These are phyloP conservation scores for Sistotremastrum niveocremeum DNA, from an alignment of 768 basidiomycete genomes.

Conservation along the genomic window DNA sequence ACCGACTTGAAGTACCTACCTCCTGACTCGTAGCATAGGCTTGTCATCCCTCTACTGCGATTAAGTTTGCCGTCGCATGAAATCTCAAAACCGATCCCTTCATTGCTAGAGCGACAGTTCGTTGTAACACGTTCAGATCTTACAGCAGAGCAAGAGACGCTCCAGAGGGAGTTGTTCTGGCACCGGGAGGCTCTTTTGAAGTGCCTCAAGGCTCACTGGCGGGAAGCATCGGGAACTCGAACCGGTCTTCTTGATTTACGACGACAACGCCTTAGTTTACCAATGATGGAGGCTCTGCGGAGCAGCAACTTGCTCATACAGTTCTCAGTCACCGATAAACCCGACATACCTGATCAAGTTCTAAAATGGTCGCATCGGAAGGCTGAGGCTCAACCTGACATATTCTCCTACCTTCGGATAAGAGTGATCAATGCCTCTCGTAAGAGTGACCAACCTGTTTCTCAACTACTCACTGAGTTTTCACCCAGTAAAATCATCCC, in stretches of 20 bases:
- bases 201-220: conserved; percentile 59
- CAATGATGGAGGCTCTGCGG: conserved; percentile 68
- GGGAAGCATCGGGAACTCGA: conserved; percentile 72
- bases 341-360: conserved; percentile 5
- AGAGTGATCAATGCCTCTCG: conserved; percentile 53
- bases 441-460: conserved; percentile 24
- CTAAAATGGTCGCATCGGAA: conserved; percentile 5
- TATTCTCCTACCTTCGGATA: conserved; percentile 47
- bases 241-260: conserved; percentile 67
- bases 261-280: conserved; percentile 58
- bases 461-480: conserved; percentile 1
- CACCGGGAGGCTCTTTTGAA: conserved; percentile 82
- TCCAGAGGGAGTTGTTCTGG: conserved; percentile 85
- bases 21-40: conserved; percentile 21
- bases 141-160: conserved; percentile 40
- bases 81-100: conserved; percentile 62
- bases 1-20: conserved; percentile 1
- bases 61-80: conserved; percentile 44
- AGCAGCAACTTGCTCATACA: conserved; percentile 50
- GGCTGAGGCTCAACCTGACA: conserved; percentile 31
- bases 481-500: conserved; percentile 25
- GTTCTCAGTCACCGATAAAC: conserved; percentile 30
- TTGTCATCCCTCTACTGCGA: conserved; percentile 62
- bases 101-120: conserved; percentile 80
- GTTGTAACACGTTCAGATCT: conserved; percentile 66